Base-by-base conservation (phyloP, 805 yeast species). In the Starmerella geochares region DNA sequence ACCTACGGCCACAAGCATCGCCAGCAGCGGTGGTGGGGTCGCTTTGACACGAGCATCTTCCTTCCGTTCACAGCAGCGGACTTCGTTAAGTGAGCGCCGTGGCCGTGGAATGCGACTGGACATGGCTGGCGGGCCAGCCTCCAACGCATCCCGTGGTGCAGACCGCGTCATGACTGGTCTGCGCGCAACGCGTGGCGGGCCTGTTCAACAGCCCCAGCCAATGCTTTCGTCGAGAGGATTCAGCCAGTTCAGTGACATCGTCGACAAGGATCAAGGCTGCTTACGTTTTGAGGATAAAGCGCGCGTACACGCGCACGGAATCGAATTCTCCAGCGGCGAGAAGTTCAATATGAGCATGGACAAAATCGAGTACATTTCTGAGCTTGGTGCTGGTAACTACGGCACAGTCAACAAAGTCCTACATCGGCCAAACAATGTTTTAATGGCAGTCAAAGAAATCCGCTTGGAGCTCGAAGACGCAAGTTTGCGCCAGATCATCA, bases 361-460 rank as follows among this genome's bases (percentile, higher is more conserved):
- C 58, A 95, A 92, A 61, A 79, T 83, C 55, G 71, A 86, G 50
- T 60, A 60, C 27, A 57, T 67, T 20, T 94, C 83, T 46, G 97
- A 90, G 66, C 70, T 92, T 41, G 98, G 98, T 2, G 77, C 90
- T 42, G 98, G 98, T 9, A 92, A 92, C 67, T 92, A 92, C 66
- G 98, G 98, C 48, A 85, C 94, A 0, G 98, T 92, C 7, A 78
- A 88, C 20, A 88, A 87, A 66, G 98, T 90, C 2, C 69, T 86
- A 39, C 96, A 92, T 66, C 86, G 81, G 61, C 97, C 97, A 11
- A 87, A 95, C 0, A 84, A 86, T 19, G 83, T 90, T 17, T 68
- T 80, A 17, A 87, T 92, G 96, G 97, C 97, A 1, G 86, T 92
- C 94, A 92, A 92, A 66, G 97, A 92, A 65, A 95, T 92, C 40